These are phyloP conservation scores for Neoboletus brunneissimus DNA, from an alignment of 768 basidiomycete species.

Conservation along the genomic window DNA sequence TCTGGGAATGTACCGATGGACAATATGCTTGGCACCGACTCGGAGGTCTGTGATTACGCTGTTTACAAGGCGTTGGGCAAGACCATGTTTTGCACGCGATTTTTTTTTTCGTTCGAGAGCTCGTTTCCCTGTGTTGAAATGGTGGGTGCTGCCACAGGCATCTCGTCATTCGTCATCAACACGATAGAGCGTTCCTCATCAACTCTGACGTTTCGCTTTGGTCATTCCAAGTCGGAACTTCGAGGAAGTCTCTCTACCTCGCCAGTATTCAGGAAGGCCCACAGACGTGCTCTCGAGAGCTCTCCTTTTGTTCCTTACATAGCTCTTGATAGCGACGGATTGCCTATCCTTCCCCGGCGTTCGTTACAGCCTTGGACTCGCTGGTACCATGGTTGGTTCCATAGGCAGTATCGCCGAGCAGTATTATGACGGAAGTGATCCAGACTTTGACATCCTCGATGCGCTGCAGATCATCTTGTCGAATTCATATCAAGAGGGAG, in stretches of 20 bases:
- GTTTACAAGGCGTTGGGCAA: too few relatives aligned
- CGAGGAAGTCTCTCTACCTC: slow-evolving; percentile 3
- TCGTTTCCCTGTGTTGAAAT: slow-evolving; percentile 22
- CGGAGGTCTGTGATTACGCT: too few relatives aligned
- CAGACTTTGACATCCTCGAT: slow-evolving; percentile 77
- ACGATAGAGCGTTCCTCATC: too few relatives aligned
- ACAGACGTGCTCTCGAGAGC: slow-evolving; percentile 1
- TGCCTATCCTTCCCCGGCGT: slow-evolving; percentile 46
- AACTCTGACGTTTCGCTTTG: too few relatives aligned
- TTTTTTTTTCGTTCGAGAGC: too few relatives aligned
- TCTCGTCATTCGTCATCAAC: slow-evolving; percentile 26
- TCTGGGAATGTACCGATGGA: too few relatives aligned
- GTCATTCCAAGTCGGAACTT: slow-evolving; percentile 27
- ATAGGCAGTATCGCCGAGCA: slow-evolving; percentile 45
- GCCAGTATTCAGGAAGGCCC: slow-evolving; percentile 36
- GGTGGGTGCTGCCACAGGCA: slow-evolving; percentile 21
- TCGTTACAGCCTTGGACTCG: slow-evolving; percentile 56
- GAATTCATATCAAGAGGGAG: slow-evolving; percentile 36
- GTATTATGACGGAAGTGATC: slow-evolving; percentile 54
- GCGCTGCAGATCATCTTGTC: slow-evolving; percentile 65
- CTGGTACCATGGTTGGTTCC: slow-evolving; percentile 65
- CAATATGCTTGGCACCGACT: too few relatives aligned
- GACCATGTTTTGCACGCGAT: too few relatives aligned
- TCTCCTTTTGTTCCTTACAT: background rate
- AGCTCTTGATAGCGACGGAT: slow-evolving; percentile 3